These are phyloP conservation scores for Nissolia schottii DNA, from an alignment of 306 rosid species.

Conservation along the genomic window DNA sequence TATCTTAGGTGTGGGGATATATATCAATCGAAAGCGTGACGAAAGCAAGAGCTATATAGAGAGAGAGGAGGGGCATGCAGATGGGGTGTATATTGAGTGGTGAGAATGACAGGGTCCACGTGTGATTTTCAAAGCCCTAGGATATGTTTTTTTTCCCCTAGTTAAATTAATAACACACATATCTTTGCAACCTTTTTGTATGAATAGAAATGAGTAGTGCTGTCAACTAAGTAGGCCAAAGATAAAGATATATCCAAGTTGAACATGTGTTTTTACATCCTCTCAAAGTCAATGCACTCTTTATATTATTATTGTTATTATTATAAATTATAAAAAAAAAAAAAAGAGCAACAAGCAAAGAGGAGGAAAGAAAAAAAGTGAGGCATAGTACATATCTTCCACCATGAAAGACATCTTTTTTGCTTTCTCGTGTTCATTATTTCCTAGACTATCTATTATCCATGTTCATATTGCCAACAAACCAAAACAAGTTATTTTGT, in stretches of 20 bases:
- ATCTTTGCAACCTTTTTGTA: constrained; percentile 36
- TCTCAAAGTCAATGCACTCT: constrained; percentile 66
- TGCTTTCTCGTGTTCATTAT: constrained; percentile 34
- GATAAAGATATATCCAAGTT: constrained; percentile 43
- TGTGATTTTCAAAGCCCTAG: constrained; percentile 62
- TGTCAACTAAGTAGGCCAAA: constrained; percentile 54
- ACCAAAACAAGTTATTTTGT: neutral
- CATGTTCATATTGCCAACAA: constrained; percentile 25
- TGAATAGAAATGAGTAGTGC: constrained; percentile 46
- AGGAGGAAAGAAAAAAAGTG: neutral
- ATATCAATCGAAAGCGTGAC: constrained; percentile 59
- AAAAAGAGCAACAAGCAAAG: constrained; percentile 37
- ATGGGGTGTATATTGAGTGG: constrained; percentile 32
- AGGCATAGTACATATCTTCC: constrained; percentile 27
- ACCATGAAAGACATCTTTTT: constrained; percentile 35
- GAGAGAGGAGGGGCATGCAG: constrained; percentile 43
- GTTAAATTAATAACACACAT: constrained; percentile 34
- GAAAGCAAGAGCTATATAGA: too few relatives aligned
- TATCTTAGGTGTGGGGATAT: constrained; percentile 31
- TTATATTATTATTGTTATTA: too few relatives aligned
- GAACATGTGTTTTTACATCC: constrained; percentile 32
- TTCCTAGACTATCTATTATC: constrained; percentile 23
- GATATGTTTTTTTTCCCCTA: constrained; percentile 49
- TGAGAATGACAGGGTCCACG: constrained; percentile 73
- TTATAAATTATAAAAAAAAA: constrained; percentile 32